Evolutionary conservation across 1,284 basidiomycete genomes (phyloP), one percentile per base, ranked within the genome.

Genomic region (Austroboletus rostrupii): DNA sequence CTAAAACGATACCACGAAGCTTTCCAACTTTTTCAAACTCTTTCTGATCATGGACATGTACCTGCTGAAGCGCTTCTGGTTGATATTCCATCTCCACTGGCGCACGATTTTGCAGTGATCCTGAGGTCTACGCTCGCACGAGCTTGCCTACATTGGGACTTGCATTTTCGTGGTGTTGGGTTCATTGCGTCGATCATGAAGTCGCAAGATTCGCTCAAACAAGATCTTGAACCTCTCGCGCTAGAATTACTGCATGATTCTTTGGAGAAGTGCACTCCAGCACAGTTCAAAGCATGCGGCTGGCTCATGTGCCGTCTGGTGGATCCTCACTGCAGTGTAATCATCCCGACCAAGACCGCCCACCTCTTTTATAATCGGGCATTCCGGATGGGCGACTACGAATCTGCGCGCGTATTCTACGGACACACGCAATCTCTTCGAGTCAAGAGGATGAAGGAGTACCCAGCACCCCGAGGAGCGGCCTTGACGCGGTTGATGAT

Each of bases 401-500:
- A 56, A 28, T 68, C 67, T 14, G 78, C 75, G 10, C 64, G 67
- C 45, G 43, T 49, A 17, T 61, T 81, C 26, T 80, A 78, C 53
- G 53, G 63, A 3, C 73, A 71, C 51, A 71, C 72, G n/a, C 72
- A 70, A 20, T 62, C 67, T 14, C 52, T 50, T 20, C 52, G 53
- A 21, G 62, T 74, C 38, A 56, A 60, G 40, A 45, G 55, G 28
- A 49, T 55, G 20, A 68, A 71, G 48, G 52, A 57, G 3, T 83
- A 81, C 53, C 76, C 77, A 8, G 64, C 74, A 17, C 85, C 85
- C 5, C 66, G 64, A 36, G 74, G 73, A 21, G 45, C 54, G 14
- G 56, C 73, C 0, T 56, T 82, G 33, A 60, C 70, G 13, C 83
- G 78, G 78, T 62, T 87, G 21, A 71, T 85, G 66, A 49, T 62